A percentile compares a stretch with the other conserved stretches of the same genome.
These are phyloP conservation scores for Penicillium sp. DNA, from an alignment of 2,329 filamentous ascomycete genomes.

Conservation along the genomic window DNA sequence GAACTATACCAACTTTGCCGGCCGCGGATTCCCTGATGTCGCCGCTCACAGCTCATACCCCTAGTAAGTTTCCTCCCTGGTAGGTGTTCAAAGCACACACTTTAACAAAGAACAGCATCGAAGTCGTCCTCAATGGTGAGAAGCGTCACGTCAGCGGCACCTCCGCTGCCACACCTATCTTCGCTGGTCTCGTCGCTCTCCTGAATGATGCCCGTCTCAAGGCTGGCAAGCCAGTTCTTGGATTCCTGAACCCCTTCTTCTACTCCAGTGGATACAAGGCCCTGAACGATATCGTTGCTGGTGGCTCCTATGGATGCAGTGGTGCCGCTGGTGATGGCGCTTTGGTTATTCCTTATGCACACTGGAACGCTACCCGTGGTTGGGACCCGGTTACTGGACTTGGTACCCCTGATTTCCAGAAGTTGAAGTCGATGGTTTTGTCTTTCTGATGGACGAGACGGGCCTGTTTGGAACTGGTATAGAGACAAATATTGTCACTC, in stretches of 20 bases:
- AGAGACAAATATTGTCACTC: too few species aligned
- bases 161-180: slow-evolving; percentile 54
- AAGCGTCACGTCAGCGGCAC: slow-evolving; percentile 21
- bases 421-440: slow-evolving; percentile 22
- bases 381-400: slow-evolving; percentile 47
- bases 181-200: slow-evolving; percentile 58
- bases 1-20: slow-evolving; percentile 53
- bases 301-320: slow-evolving; percentile 35
- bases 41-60: slow-evolving; percentile 56
- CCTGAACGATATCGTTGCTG: slow-evolving; percentile 49
- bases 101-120: slow-evolving; percentile 4
- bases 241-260: slow-evolving; percentile 60
- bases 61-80: slow-evolving; percentile 34
- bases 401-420: slow-evolving; percentile 32
- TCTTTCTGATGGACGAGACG: slow-evolving; percentile 4
- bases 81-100: too few species aligned
- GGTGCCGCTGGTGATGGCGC: slow-evolving; percentile 29
- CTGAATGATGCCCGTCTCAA: slow-evolving; percentile 60
- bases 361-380: slow-evolving; percentile 34
- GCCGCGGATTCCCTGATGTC: slow-evolving; percentile 59
- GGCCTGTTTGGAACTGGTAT: too few species aligned
- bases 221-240: slow-evolving; percentile 51
- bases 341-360: slow-evolving; percentile 25
- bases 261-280: slow-evolving; percentile 51
- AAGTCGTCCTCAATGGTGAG: slow-evolving; percentile 15